phyloP scores from a whole-genome alignment of 139 green algal species.

The Tetradesmus obliquus region DNA sequence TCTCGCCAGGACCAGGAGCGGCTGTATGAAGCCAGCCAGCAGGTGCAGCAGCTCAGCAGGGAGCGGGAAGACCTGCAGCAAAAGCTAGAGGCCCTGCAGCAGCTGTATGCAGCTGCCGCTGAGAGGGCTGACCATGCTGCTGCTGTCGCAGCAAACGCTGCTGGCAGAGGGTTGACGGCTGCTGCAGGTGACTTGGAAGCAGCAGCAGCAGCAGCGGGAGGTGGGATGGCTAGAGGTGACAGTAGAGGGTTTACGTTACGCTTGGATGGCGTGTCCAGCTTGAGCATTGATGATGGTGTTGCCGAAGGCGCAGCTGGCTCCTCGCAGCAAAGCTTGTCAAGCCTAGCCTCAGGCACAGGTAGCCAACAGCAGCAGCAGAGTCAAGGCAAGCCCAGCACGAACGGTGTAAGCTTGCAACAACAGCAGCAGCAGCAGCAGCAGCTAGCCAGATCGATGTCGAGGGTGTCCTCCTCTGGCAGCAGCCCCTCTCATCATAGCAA shows the following conservation, averaged over 20 bases:
- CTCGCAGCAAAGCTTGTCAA: neutral
- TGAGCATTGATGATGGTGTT: slow-evolving; percentile 3
- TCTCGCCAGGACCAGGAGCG: slow-evolving; percentile 38
- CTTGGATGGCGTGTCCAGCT: neutral
- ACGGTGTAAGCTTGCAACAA: neutral
- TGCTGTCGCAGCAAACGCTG: neutral
- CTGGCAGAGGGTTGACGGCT: neutral
- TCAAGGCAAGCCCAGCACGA: neutral
- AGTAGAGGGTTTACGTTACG: neutral
- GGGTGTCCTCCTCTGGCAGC: neutral
- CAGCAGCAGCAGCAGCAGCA: slow-evolving; percentile 12
- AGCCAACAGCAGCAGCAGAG: neutral
- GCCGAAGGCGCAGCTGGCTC: neutral
- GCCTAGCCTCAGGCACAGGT: neutral
- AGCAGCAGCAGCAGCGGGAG: slow-evolving; percentile 8
- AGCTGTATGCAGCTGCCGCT: slow-evolving; percentile 47
- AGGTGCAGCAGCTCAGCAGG: slow-evolving; percentile 23
- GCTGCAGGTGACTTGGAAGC: neutral
- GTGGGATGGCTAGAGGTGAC: neutral
- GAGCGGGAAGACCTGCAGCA: slow-evolving; percentile 27
- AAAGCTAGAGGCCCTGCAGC: slow-evolving; percentile 11
- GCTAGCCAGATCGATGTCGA: neutral
- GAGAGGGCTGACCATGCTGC: neutral
- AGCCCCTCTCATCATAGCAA: neutral
- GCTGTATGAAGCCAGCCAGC: slow-evolving; percentile 20